phyloP scores from a whole-genome alignment of 495 filamentous ascomycete genomes.

The Cudoniella acicularis region DNA sequence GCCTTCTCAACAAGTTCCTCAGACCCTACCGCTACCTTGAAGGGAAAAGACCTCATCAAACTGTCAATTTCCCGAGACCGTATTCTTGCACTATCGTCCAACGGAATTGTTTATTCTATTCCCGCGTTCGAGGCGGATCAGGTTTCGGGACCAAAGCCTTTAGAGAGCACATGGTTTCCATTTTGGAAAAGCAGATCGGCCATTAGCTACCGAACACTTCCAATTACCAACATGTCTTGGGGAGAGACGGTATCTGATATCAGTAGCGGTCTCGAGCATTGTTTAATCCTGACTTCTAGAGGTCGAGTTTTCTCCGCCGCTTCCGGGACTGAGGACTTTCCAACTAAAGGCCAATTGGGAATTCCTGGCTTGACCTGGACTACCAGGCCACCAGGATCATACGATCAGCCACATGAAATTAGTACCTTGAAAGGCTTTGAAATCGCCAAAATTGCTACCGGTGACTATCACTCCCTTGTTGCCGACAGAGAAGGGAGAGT shows the following conservation, averaged over 20 bases:
- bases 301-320: slow-evolving; percentile 87
- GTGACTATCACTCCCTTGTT: slow-evolving; percentile 82
- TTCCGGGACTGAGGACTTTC: slow-evolving; percentile 71
- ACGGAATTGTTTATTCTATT: slow-evolving; percentile 82
- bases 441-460: slow-evolving; percentile 70
- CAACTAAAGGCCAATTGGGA: slow-evolving; percentile 80
- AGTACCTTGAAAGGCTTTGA: slow-evolving; percentile 56
- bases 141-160: slow-evolving; percentile 51
- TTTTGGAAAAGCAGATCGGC: slow-evolving; percentile 58
- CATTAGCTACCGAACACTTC: slow-evolving; percentile 67
- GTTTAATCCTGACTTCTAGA: slow-evolving; percentile 75
- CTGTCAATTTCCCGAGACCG: slow-evolving; percentile 75
- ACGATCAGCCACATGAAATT: slow-evolving; percentile 76
- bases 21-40: slow-evolving; percentile 65
- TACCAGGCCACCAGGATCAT: slow-evolving; percentile 71
- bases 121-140: slow-evolving; percentile 75
- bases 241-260: slow-evolving; percentile 73
- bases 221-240: slow-evolving; percentile 62
- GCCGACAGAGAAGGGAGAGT: slow-evolving; percentile 69
- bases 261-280: slow-evolving; percentile 76
- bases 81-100: slow-evolving; percentile 71
- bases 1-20: slow-evolving; percentile 55
- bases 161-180: slow-evolving; percentile 69
- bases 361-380: slow-evolving; percentile 76
- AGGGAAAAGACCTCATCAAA: slow-evolving; percentile 73